Evolutionary conservation across 2,329 filamentous ascomycete genomes (phyloP).

Genomic region (Boeremia exigua): DNA sequence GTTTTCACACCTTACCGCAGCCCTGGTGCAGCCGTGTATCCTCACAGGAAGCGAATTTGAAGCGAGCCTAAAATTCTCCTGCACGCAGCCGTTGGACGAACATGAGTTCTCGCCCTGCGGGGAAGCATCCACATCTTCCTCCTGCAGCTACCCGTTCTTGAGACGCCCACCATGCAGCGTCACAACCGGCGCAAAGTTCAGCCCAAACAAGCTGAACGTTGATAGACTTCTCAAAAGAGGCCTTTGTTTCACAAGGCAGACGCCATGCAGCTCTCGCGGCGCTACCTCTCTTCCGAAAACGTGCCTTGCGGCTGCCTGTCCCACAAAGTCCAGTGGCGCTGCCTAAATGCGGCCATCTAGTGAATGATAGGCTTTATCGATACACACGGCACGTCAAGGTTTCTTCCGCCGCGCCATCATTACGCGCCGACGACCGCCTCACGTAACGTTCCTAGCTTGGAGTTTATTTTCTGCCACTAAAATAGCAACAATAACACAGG

Average conservation of each 20-base stretch:
- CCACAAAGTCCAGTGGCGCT: slow-evolving; percentile 11
- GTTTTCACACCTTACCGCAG: slow-evolving; percentile 20
- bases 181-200: slow-evolving; percentile 5
- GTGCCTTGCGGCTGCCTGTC: slow-evolving; percentile 23
- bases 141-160: slow-evolving; percentile 7
- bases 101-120: slow-evolving; percentile 17
- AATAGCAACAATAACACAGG: not conserved
- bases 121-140: slow-evolving; percentile 5
- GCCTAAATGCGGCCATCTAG: slow-evolving; percentile 8
- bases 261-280: slow-evolving; percentile 12
- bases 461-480: slow-evolving; percentile 1
- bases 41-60: slow-evolving; percentile 3
- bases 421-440: slow-evolving; percentile 7
- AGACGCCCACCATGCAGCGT: slow-evolving; percentile 2
- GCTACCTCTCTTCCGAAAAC: slow-evolving; percentile 17
- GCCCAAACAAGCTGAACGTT: slow-evolving; percentile 1
- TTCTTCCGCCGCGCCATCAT: slow-evolving; percentile 19
- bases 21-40: slow-evolving; percentile 24
- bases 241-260: slow-evolving; percentile 14
- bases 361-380: slow-evolving; percentile 24
- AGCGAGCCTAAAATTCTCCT: not conserved
- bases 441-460: slow-evolving; percentile 11
- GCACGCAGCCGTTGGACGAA: slow-evolving; percentile 16
- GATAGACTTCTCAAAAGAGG: slow-evolving; percentile 6
- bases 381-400: slow-evolving; percentile 26